Base-by-base conservation (phyloP, 495 filamentous ascomycete genomes). In the Cudoniella acicularis region DNA sequence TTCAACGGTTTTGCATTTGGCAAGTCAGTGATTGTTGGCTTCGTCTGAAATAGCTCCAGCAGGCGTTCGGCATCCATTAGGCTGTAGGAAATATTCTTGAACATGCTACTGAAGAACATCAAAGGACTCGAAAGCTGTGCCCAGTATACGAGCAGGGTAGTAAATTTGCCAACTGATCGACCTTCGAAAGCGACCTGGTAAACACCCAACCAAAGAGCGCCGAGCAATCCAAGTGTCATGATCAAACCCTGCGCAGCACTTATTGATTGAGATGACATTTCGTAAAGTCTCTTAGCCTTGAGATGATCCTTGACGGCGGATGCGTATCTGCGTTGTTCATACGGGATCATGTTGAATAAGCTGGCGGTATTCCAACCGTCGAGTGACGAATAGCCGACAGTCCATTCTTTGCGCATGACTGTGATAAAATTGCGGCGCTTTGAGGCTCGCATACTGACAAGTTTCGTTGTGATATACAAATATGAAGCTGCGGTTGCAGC, bases 111-210 rank as follows among this genome's bases (percentile, higher is more conserved):
- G 67, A 92, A 87, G 67, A 85, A 83, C 10, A 72, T 73, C 16
- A 91, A 73, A 30, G 88, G 89, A 8, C 74, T 68, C 40, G 72
- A 64, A 22, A 89, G 74, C 59, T 83, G 82, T 8, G 73, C 68
- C 89, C 88, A 94, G 67, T 91, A 92, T 1, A 81, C 79, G 27
- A 87, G 69, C 10, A 92, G 73, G 68, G 84, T 85, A 24, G 89
- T 84, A 64, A 92, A 89, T 51, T 81, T 78, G 46, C 89, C 89
- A 21, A 90, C 73, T 1, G 79, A 77, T n/a, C 76, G 80, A 16
- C 70, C 63, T 0, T 77, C 78, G 30, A 79, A 72, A 0, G 76
- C 75, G 40, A 91, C 80, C 66, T 87, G 83, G 65, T 84, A 88
- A 2, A 85, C 79, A 4, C 84, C 89, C n/a, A 91, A 73, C 58